Base-by-base conservation (phyloP, 2,329 filamentous ascomycete genomes). In the Emergomyces pasteurianus region DNA sequence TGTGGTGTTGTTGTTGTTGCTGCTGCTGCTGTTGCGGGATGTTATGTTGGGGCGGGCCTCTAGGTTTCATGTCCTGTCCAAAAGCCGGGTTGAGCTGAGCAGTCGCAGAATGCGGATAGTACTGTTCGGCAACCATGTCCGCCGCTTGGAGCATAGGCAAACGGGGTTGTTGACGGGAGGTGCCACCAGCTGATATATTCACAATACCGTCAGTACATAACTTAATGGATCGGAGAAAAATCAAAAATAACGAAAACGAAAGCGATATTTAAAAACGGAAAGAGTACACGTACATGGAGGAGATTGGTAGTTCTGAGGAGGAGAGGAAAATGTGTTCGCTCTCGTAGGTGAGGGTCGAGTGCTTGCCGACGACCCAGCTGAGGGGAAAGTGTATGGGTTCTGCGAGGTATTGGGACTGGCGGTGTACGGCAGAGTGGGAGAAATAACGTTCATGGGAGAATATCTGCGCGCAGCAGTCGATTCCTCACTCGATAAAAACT, bases 371-470 rank as follows among this genome's bases (percentile, higher is more conserved):
- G 72, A 63, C 21, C 67, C 63, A 21, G 67, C 78, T 68, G 73
- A 80, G 79, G 78, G 87, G 77, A 82, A 81, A 54, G 74, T 74
- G 66, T 81, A 81, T 36, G 77, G 69, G 68, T 74, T 75, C 62
- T 78, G 77, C 67, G 81, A 66, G 72, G 79, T 79, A 71, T 78
- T 84, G 64, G 79, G 83, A 72, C 79, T 88, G 77, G 77, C 81
- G 71, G 84, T 82, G 76, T 95, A 95, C 40, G 90, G 86, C 60
- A 89, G 87, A 40, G 87, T 85, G 47, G 91, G 89, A 63, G 91
- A 90, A 63, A 95, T 79, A 18, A 85, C 83, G 73, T 96, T 92
- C 92, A 96, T 96, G 65, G 92, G 94, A 54, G 92, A 97, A 77
- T 97, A 97, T 71, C 92, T 86, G 73, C 95, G 89, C 62, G 91